phyloP scores from a whole-genome alignment of 192 early-diverging fungal species.

The Gamsiella multidivaricata region DNA sequence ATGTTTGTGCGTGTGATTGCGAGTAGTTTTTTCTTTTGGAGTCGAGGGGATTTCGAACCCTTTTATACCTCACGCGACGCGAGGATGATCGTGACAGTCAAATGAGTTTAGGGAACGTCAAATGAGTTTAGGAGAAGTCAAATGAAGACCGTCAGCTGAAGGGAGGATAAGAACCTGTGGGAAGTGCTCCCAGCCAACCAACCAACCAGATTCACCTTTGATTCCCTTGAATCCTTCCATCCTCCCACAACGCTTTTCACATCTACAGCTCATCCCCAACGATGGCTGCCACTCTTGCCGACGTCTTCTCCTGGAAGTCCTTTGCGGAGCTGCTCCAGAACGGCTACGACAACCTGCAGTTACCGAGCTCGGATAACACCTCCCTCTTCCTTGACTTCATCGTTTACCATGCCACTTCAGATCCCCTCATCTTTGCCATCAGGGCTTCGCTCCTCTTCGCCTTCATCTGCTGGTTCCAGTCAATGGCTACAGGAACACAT shows the following conservation, averaged over 20 bases:
- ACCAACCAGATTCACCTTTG: no score
- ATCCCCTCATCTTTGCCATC: slow-evolving; percentile 55
- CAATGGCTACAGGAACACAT: slow-evolving; percentile 56
- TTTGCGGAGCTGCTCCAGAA: slow-evolving; percentile 8
- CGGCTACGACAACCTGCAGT: slow-evolving; percentile 10
- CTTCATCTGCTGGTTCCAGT: slow-evolving; percentile 52
- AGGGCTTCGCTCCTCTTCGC: slow-evolving; percentile 19
- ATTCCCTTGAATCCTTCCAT: neutral
- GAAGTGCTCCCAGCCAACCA: no score
- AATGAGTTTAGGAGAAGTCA: no score
- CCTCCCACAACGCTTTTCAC: neutral
- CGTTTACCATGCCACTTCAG: slow-evolving; percentile 40
- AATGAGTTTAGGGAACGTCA: no score
- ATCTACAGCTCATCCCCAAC: neutral
- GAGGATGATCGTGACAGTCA: no score
- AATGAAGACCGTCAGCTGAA: no score
- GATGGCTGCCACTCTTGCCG: slow-evolving; percentile 2
- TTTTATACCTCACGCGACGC: no score
- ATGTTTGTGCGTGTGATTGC: no score
- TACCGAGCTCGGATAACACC: slow-evolving; percentile 34
- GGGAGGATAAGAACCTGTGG: no score
- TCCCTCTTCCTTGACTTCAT: slow-evolving; percentile 26
- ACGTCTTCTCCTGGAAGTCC: slow-evolving; percentile 30
- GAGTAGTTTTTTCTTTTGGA: no score
- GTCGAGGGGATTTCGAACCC: no score